Percentiles rank a stretch among this genome's conserved stretches.
These are phyloP conservation scores for Globomyces pollinis-pini DNA, from an alignment of 192 early-diverging fungal species.

Conservation along the genomic window DNA sequence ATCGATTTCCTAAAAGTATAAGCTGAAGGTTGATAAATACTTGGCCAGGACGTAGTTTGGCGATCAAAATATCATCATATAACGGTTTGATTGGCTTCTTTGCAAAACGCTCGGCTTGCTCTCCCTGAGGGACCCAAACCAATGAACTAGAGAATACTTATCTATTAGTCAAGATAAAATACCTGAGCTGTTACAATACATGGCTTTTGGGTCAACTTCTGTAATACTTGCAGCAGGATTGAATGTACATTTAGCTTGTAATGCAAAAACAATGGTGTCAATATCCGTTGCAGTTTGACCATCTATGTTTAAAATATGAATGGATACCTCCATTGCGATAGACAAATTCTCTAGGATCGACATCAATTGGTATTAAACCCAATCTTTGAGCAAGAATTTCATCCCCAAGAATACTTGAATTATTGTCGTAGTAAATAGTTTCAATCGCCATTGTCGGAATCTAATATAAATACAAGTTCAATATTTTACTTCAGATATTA, in stretches of 20 bases:
- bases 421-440: conserved; percentile 84
- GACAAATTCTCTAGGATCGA: conserved; percentile 72
- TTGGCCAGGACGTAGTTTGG: conserved; percentile 89
- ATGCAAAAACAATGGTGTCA: conserved; percentile 88
- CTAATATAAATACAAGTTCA: too few relatives aligned
- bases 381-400: conserved; percentile 88
- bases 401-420: conserved; percentile 85
- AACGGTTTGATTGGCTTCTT: conserved; percentile 67
- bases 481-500: conserved; percentile 97
- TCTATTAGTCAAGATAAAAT: conserved; percentile 8
- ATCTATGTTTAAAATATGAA: conserved; percentile 31
- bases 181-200: conserved; percentile 66
- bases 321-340: conserved; percentile 54
- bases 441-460: conserved; percentile 97
- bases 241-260: conserved; percentile 63
- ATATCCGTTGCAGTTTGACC: conserved; percentile 80
- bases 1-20: too few relatives aligned
- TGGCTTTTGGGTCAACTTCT: conserved; percentile 66
- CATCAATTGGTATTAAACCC: conserved; percentile 86
- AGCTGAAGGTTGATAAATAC: too few relatives aligned
- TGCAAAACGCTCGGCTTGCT: conserved; percentile 66
- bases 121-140: conserved; percentile 85
- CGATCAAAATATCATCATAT: conserved; percentile 84
- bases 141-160: conserved; percentile 68
- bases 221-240: conserved; percentile 50